Conservation (phyloP, 225 moss, liverwort and hornwort genomes). For the Pseudisothecium myosuroides region DNA sequence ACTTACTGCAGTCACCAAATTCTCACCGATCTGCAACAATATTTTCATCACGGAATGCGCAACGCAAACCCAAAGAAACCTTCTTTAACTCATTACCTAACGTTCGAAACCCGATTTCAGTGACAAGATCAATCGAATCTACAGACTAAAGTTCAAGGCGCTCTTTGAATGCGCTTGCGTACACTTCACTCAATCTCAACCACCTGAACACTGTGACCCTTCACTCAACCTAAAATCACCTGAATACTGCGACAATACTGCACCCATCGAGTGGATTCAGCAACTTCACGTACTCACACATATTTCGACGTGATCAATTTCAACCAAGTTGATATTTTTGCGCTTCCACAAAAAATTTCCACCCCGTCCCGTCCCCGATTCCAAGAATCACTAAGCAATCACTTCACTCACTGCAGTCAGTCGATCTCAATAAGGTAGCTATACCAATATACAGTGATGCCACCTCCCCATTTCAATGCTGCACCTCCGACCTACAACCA, state of each 20-base stretch:
- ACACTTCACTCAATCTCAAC: not conserved
- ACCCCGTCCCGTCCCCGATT: not conserved
- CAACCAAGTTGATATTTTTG: not conserved
- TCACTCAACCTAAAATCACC: not conserved
- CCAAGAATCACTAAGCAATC: not conserved
- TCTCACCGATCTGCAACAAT: not conserved
- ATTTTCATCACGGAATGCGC: not conserved
- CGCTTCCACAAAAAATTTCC: not conserved
- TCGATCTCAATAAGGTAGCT: not conserved
- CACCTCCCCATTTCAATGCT: not conserved
- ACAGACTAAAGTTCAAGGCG: not conserved
- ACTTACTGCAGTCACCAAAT: conserved; percentile 4
- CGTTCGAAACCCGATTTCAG: not conserved
- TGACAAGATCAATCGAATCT: not conserved
- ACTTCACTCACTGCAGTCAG: not conserved
- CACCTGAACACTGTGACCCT: not conserved
- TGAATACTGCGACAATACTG: not conserved
- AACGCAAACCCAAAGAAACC: too few relatives aligned
- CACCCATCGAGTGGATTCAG: not conserved
- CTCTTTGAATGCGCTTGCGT: not conserved
- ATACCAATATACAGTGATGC: not conserved
- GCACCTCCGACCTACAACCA: not conserved
- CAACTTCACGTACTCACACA: not conserved
- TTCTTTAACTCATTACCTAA: not conserved
- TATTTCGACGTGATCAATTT: not conserved